A percentile compares a stretch with the other conserved stretches of the same genome.
Evolutionary conservation across 2,329 filamentous ascomycete genomes (phyloP).

Genomic region (Aplosporella prunicola): DNA sequence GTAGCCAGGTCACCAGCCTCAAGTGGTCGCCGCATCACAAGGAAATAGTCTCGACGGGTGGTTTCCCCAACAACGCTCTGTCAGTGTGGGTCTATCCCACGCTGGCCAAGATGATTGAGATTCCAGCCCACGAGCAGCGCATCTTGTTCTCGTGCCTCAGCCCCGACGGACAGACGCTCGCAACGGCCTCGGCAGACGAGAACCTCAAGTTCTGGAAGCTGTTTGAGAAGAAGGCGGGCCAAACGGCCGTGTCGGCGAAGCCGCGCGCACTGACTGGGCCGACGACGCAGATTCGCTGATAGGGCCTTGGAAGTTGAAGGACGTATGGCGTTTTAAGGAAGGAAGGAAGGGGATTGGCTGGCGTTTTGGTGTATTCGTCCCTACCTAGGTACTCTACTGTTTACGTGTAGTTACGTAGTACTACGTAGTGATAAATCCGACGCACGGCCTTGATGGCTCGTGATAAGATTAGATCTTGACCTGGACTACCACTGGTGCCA

Average conservation of each 20-base stretch:
- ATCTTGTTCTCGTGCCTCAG: conserved; percentile 95
- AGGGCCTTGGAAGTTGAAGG: neutral
- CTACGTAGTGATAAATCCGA: too few relatives aligned
- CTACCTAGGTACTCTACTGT: too few relatives aligned
- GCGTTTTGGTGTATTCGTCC: neutral
- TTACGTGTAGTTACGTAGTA: too few relatives aligned
- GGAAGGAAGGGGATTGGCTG: conserved; percentile 2
- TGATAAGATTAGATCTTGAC: conserved; percentile 8
- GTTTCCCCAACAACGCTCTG: conserved; percentile 97
- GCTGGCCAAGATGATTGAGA: conserved; percentile 93
- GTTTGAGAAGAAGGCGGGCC: conserved; percentile 92
- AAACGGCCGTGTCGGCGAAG: conserved; percentile 2
- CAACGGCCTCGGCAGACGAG: conserved; percentile 91
- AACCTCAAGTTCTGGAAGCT: conserved; percentile 99
- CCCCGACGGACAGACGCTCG: conserved; percentile 95
- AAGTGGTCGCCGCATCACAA: conserved; percentile 96
- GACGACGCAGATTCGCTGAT: conserved; percentile 9
- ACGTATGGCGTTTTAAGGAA: conserved; percentile 3
- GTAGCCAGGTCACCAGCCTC: conserved; percentile 91
- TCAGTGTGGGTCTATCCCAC: conserved; percentile 99
- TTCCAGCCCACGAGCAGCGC: conserved; percentile 92
- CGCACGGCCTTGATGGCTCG: too few relatives aligned
- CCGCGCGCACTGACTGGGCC: conserved; percentile 7
- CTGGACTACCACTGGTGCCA: too few relatives aligned
- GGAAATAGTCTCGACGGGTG: conserved; percentile 94